These are phyloP conservation scores for Chaetomiaceae sp. DNA, from an alignment of 2,329 filamentous ascomycete species.

Conservation along the genomic window DNA sequence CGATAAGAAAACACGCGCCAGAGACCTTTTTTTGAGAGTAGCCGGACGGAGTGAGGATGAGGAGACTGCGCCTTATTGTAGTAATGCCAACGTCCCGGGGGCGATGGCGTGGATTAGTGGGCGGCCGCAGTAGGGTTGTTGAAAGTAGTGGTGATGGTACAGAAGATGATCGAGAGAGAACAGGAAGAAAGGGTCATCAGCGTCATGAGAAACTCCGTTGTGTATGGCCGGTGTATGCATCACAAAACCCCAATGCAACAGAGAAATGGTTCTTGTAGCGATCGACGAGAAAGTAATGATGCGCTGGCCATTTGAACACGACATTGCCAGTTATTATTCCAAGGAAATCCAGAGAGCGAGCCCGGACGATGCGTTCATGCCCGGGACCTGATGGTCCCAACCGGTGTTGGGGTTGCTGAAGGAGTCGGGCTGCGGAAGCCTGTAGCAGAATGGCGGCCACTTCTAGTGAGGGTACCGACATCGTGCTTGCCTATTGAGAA, in stretches of 20 bases:
- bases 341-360: constrained; percentile 18
- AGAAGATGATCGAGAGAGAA: constrained; percentile 7
- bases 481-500: constrained; percentile 64
- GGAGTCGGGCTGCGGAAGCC: constrained; percentile 31
- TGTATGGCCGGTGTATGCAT: constrained; percentile 26
- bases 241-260: constrained; percentile 22
- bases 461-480: constrained; percentile 55
- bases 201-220: constrained; percentile 27
- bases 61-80: not conserved
- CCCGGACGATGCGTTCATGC: constrained; percentile 19
- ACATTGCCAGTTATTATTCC: constrained; percentile 16
- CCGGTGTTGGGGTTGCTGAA: constrained; percentile 25
- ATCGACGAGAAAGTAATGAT: constrained; percentile 22
- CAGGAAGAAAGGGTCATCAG: constrained; percentile 21
- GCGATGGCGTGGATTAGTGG: constrained; percentile 6
- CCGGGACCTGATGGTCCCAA: constrained; percentile 28
- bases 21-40: not conserved
- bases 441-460: constrained; percentile 38
- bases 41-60: constrained; percentile 7
- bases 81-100: not conserved
- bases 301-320: constrained; percentile 9
- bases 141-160: constrained; percentile 14
- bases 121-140: not conserved
- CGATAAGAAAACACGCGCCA: not conserved
- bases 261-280: constrained; percentile 23